phyloP scores from a whole-genome alignment of 2,329 filamentous ascomycete genomes.

The Ceratocystis colombiana region DNA sequence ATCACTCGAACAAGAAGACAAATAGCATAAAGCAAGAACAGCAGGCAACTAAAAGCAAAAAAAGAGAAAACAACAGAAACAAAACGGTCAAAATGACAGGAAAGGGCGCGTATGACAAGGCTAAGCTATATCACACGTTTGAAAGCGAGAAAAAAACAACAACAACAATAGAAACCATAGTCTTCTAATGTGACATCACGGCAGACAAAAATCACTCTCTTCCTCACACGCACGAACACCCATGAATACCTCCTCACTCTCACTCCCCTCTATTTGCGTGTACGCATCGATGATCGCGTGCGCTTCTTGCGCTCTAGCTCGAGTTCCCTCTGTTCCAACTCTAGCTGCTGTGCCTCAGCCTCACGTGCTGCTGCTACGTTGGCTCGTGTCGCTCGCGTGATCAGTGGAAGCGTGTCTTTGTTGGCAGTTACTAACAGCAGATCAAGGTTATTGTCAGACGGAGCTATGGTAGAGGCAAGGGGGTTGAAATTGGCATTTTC shows the following conservation, averaged over 20 bases:
- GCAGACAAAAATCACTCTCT: neutral
- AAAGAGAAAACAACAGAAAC: conserved; percentile 13
- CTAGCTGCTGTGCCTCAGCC: conserved; percentile 5
- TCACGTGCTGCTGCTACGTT: conserved; percentile 19
- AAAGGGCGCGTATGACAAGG: conserved; percentile 5
- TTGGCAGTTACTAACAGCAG: too few species aligned
- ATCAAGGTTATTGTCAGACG: too few species aligned
- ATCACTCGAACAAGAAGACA: neutral
- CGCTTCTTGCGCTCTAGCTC: conserved; percentile 26
- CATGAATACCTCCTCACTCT: neutral
- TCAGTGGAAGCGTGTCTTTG: neutral
- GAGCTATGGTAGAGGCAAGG: too few species aligned
- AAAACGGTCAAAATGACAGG: conserved; percentile 4
- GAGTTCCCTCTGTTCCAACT: neutral
- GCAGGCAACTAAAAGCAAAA: conserved; percentile 8
- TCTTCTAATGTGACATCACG: neutral
- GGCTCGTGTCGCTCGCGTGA: conserved; percentile 21
- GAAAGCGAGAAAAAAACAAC: neutral
- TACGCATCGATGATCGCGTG: conserved; percentile 27
- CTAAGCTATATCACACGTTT: neutral
- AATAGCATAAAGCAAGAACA: neutral
- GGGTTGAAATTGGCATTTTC: too few species aligned
- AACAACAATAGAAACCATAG: neutral
- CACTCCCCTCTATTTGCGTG: conserved; percentile 22
- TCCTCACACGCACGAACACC: neutral